Evolutionary conservation across 352 stramenopile species (phyloP), one percentile per base, ranked within the genome.

Genomic region (Globisporangium takayamanum): DNA sequence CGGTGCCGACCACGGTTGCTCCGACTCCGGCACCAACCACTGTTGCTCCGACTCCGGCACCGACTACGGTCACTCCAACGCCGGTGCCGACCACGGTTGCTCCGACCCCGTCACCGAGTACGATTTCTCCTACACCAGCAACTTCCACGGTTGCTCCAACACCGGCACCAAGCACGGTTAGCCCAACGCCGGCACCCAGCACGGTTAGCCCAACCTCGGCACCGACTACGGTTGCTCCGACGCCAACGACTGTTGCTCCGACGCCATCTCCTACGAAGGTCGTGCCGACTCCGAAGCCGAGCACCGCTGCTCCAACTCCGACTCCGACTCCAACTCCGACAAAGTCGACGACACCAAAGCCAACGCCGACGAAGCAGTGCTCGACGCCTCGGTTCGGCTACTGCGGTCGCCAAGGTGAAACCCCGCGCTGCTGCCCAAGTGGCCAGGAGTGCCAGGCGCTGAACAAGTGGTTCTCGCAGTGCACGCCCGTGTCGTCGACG

Each of bases 381-480:
- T 46, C 55, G 8, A 61, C 55, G 25, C 55, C 55, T 54, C 48
- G 46, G 7, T 48, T 48, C 45, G 55, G 55, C 42, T 55, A 53
- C 46, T 61, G 55, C 15, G 55, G 55, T 55, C 33, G 55, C 11
- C 46, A 61, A 3, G 55, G 25, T 1, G 22, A 55, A 15, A 33
- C 36, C 3, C 25, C 25, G 20, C 55, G 37, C 10, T 61, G 55
- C 33, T 61, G 55, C 12, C 55, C 45, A 12, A 22, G 26, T 10
- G 53, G 53, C 2, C 41, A 59, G 30, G n/a, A 45, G 22, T 59
- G 53, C 26, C 53, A 52, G 44, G 16, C 53, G 5, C 53, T 59
- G n/a, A 55, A 61, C 55, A 48, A 46, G 33, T 55, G 48, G 45
- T 61, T 55, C 45, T 55, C 46, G 28, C 48, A 61, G 15, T 61